Evolutionary conservation across 352 stramenopile species (phyloP), one percentile per base, ranked within the genome.

Genomic region (Globisporangium cystogenes): DNA sequence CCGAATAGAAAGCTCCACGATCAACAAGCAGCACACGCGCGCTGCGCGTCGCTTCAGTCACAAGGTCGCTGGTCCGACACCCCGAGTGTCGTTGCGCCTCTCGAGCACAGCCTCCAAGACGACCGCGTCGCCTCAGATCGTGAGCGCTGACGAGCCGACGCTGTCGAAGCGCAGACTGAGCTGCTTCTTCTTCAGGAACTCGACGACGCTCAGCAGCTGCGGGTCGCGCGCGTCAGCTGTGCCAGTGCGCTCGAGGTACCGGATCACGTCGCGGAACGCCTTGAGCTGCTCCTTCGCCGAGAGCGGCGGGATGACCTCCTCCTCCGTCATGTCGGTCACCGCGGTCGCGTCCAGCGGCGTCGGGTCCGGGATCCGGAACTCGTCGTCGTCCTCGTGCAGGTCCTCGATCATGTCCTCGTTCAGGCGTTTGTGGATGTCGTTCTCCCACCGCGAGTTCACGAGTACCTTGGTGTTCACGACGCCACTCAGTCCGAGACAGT

Each of bases 171-270:
- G 83, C 39, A 94, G 71, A 46, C 75, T 90, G 35, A 94, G 70
- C 64, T 92, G 83, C 61, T 94, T 92, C 68, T 94, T 94, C 67
- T 94, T 94, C 11, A 94, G 65, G 56, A 89, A 89, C 39, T 92
- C 79, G 36, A 94, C 82, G 41, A 94, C 81, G 50, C 67, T 87
- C 37, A 85, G 63, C 47, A 92, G 60, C 57, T 90, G 76, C 59
- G 73, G 74, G 49, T 92, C 82, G 27, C 78, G 74, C 29, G 70
- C 62, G 48, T 92, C 83, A 6, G 73, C 57, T 15, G 68, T 81
- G 42, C 79, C 76, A 10, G 75, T 90, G 58, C 79, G 82, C 48
- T 94, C 83, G 39, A 94, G 51, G 55, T 91, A 92, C 27, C 83
- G 81, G 57, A 94, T 94, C 15, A 94, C 83, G 26, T 91, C 82